These are phyloP conservation scores for Lasiosphaeris hirsuta DNA, from an alignment of 495 filamentous ascomycete species.

Conservation along the genomic window DNA sequence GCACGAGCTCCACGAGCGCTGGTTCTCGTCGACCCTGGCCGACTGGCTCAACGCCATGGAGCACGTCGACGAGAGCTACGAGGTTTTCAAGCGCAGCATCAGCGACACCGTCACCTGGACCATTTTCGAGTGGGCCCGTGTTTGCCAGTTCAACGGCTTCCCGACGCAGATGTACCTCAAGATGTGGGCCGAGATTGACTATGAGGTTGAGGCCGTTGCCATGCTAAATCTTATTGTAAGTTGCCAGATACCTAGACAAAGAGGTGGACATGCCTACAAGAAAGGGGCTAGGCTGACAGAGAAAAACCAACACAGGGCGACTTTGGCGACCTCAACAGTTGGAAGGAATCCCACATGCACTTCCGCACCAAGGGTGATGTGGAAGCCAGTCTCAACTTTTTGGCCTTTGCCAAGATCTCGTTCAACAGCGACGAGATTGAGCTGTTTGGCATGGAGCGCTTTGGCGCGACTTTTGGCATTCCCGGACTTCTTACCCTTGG, in stretches of 20 bases:
- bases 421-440: conserved; percentile 9
- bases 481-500: conserved; percentile 38
- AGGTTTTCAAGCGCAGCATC: too few species aligned
- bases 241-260: too few species aligned
- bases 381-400: neutral
- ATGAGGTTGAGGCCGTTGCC: neutral
- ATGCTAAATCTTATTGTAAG: conserved; percentile 2
- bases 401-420: neutral
- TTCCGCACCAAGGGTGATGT: conserved; percentile 16
- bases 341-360: conserved; percentile 8
- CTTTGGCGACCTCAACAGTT: neutral
- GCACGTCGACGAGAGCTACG: neutral
- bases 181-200: neutral
- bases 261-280: too few species aligned
- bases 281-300: too few species aligned
- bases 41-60: conserved; percentile 4
- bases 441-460: conserved; percentile 10
- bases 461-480: conserved; percentile 31
- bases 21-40: conserved; percentile 9
- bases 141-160: too few species aligned
- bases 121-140: too few species aligned
- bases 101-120: too few species aligned
- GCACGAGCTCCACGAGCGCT: conserved; percentile 17
- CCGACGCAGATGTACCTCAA: too few species aligned
- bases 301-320: neutral